Evolutionary conservation across 371 early-diverging fungal species (phyloP), one percentile per base, ranked within the genome.

Genomic region (Choanephora cucurbitarum): DNA sequence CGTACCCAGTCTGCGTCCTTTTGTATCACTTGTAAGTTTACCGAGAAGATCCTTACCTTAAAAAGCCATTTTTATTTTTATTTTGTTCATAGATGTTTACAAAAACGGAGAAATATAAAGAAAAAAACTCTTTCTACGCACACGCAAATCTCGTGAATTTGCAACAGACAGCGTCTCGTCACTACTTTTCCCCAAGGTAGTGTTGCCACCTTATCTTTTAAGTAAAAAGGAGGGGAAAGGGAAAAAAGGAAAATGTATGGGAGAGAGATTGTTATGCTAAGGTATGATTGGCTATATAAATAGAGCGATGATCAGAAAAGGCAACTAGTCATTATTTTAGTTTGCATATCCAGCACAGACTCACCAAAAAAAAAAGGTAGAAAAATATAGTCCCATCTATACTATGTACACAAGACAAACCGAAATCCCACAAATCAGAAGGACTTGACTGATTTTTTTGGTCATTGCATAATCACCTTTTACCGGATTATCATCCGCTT

Each of bases 41-140:
- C 49, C 21, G 49, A 33, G 43, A 49, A 47, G 56, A 56, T 56
- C 56, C 48, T 56, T 56, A 42, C 49, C 49, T 48, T 49, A 56
- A 56, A 47, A 42, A 56, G 56, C n/a, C n/a, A n/a, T n/a, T n/a
- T n/a, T n/a, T n/a, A 24, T 37, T 34, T 32, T 33, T 9, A 19
- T 7, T 17, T 6, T 22, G 10, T 22, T 19, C 32, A 8, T n/a
- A n/a, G n/a, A n/a, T n/a, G n/a, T n/a, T n/a, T n/a, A n/a, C n/a
- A n/a, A n/a, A n/a, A n/a, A n/a, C n/a, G n/a, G n/a, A n/a, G n/a
- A n/a, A n/a, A n/a, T n/a, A n/a, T n/a, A n/a, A n/a, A n/a, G n/a
- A n/a, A n/a, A n/a, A n/a, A n/a, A n/a, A n/a, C n/a, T n/a, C n/a
- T n/a, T n/a, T n/a, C n/a, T n/a, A n/a, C n/a, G n/a, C n/a, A n/a